phyloP scores from a whole-genome alignment of 352 stramenopile genomes.

The Globisporangium recalcitrans region DNA sequence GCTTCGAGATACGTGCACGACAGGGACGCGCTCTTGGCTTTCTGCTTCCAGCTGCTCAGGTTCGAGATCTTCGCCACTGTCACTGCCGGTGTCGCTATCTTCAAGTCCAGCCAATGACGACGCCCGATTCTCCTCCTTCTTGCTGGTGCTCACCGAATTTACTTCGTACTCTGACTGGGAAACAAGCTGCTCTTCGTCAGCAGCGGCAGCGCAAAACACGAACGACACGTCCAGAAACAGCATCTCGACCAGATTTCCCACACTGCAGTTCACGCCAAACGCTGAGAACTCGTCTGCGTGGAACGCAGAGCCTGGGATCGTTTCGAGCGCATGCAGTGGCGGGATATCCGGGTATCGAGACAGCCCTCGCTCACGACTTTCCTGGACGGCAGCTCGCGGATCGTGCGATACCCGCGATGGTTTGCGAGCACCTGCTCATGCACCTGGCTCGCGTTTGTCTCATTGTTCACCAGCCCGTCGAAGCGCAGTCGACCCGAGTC shows the following conservation, averaged over 20 bases:
- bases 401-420: conserved; percentile 32
- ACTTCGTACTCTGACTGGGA: neutral
- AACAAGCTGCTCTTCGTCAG: neutral
- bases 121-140: neutral
- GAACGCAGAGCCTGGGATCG: conserved; percentile 28
- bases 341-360: conserved; percentile 31
- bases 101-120: neutral
- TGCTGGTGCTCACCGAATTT: neutral
- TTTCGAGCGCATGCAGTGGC: conserved; percentile 33
- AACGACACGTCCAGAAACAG: conserved; percentile 28
- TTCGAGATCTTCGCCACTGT: neutral
- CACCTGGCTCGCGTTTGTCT: conserved; percentile 19
- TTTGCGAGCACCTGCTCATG: conserved; percentile 27
- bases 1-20: conserved; percentile 14
- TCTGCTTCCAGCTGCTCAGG: neutral
- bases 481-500: conserved; percentile 37
- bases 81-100: neutral
- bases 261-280: conserved; percentile 26
- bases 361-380: conserved; percentile 14
- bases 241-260: conserved; percentile 28
- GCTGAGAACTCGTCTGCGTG: conserved; percentile 17
- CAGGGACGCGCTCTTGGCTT: neutral
- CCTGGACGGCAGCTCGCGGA: neutral
- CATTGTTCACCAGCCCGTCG: conserved; percentile 27
- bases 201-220: conserved; percentile 27